A percentile compares a stretch with the other conserved stretches of the same genome.
Evolutionary conservation across 805 yeast species (phyloP).

Genomic region (Ogataea minuta): DNA sequence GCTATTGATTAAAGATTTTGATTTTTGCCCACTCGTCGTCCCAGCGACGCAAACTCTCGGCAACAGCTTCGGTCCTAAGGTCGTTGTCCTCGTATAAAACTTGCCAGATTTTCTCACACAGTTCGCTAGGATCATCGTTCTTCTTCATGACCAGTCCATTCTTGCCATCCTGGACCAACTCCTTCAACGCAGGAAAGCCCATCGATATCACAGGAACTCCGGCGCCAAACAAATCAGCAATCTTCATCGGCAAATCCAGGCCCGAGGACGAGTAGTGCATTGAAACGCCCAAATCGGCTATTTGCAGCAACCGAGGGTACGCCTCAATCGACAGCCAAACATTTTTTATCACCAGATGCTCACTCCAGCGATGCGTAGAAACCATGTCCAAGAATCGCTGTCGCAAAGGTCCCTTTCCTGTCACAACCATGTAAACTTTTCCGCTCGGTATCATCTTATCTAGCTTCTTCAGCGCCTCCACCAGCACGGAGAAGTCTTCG

Average conservation of each 20-base stretch:
- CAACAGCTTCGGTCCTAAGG: constrained; percentile 65
- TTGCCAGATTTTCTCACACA: constrained; percentile 39
- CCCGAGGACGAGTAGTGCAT: constrained; percentile 92
- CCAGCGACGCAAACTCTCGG: constrained; percentile 75
- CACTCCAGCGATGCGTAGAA: constrained; percentile 34
- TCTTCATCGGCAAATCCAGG: constrained; percentile 94
- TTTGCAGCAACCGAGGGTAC: constrained; percentile 70
- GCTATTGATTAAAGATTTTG: not conserved
- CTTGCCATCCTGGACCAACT: constrained; percentile 62
- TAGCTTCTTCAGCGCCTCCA: constrained; percentile 65
- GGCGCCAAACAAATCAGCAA: constrained; percentile 93
- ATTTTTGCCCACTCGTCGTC: constrained; percentile 59
- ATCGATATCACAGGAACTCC: constrained; percentile 89
- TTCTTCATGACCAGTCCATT: constrained; percentile 64
- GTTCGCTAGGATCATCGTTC: constrained; percentile 37
- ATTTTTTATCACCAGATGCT: constrained; percentile 54
- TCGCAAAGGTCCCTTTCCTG: constrained; percentile 93
- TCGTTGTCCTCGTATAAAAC: constrained; percentile 32
- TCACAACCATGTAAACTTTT: constrained; percentile 68
- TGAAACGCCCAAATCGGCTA: constrained; percentile 87
- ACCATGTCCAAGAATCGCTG: constrained; percentile 37
- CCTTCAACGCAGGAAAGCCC: constrained; percentile 72
- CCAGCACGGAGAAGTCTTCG: constrained; percentile 73
- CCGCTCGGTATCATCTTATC: constrained; percentile 44
- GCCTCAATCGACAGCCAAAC: constrained; percentile 79